Evolutionary conservation across 768 basidiomycete genomes (phyloP).

Genomic region (Phaffia tasmanica): DNA sequence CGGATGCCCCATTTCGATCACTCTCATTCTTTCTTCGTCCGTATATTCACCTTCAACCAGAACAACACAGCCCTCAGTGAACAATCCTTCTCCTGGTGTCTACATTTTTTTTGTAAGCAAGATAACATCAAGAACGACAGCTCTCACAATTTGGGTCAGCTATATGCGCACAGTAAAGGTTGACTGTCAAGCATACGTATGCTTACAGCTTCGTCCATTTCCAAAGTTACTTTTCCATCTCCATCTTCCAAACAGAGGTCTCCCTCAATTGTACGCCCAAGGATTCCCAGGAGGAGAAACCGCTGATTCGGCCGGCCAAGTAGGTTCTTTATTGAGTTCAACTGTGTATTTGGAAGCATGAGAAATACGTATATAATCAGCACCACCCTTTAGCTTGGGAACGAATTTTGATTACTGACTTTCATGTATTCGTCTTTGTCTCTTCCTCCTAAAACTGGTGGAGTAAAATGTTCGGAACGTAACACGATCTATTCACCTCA

Average conservation of each 20-base stretch:
- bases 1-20: conserved; percentile 92
- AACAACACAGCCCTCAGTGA: conserved; percentile 91
- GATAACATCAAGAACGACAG: conserved; percentile 29
- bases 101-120: conserved; percentile 40
- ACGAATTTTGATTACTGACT: conserved; percentile 41
- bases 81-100: conserved; percentile 86
- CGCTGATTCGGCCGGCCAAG: conserved; percentile 78
- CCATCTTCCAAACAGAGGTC: conserved; percentile 83
- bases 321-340: conserved; percentile 91
- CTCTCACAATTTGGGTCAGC: not conserved
- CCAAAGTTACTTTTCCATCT: conserved; percentile 78
- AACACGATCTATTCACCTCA: conserved; percentile 50
- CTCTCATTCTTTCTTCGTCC: conserved; percentile 72
- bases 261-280: conserved; percentile 78
- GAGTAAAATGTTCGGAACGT: conserved; percentile 94
- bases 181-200: not conserved
- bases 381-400: not conserved
- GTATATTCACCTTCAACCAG: conserved; percentile 95
- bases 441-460: conserved; percentile 79
- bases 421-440: conserved; percentile 82
- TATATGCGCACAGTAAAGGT: not conserved
- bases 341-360: conserved; percentile 42
- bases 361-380: not conserved
- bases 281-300: conserved; percentile 88
- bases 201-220: conserved; percentile 73